These are phyloP conservation scores for Saccharomycopsis sp. DNA, from an alignment of 805 yeast genomes.

Conservation along the genomic window DNA sequence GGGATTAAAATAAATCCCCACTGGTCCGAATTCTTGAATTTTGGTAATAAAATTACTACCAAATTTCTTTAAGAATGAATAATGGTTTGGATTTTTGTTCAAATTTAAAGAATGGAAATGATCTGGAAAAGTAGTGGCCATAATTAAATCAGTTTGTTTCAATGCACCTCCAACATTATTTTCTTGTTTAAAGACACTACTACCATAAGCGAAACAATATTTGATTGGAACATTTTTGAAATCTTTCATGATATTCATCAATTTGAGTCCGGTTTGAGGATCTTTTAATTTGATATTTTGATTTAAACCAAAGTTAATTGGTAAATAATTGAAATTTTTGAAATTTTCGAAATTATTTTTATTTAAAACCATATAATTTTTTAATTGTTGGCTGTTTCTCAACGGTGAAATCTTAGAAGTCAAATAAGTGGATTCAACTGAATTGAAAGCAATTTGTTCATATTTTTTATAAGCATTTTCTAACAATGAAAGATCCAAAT, in stretches of 20 bases:
- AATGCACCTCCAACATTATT: conserved; percentile 37
- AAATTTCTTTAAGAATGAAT: conserved; percentile 52
- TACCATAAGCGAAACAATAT: conserved; percentile 88
- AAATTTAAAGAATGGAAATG: conserved; percentile 74
- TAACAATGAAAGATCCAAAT: conserved; percentile 13
- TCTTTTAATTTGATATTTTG: conserved; percentile 14
- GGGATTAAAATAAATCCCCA: conserved; percentile 94
- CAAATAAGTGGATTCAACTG: conserved; percentile 20
- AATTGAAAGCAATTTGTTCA: conserved; percentile 13
- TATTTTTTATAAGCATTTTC: conserved; percentile 19
- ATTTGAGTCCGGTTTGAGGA: background rate
- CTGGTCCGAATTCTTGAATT: conserved; percentile 65
- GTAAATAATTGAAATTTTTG: conserved; percentile 15
- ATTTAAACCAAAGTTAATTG: conserved; percentile 16
- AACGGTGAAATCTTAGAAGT: conserved; percentile 19
- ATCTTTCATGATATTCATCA: conserved; percentile 19
- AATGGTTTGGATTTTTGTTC: conserved; percentile 59
- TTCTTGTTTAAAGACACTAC: conserved; percentile 82
- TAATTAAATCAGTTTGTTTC: conserved; percentile 70
- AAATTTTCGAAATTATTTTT: conserved; percentile 9
- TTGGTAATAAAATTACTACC: conserved; percentile 49
- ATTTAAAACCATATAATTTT: conserved; percentile 5
- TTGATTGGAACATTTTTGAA: conserved; percentile 59
- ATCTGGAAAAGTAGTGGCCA: conserved; percentile 64
- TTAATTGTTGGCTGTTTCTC: conserved; percentile 4